phyloP scores from a whole-genome alignment of 164 flowering plant species.

The Stephania yunnanensis region DNA sequence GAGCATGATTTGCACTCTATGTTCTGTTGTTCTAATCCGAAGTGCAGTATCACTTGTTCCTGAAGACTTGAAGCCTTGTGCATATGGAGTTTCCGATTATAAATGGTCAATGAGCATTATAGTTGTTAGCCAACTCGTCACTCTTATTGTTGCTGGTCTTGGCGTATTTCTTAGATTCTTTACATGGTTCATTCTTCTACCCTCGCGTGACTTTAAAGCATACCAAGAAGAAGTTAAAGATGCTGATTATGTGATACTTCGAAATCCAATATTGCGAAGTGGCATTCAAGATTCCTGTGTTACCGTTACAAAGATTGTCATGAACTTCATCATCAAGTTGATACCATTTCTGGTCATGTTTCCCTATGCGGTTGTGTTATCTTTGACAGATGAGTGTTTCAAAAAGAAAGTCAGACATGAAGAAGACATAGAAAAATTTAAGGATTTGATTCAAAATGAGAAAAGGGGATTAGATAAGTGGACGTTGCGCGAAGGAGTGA shows the following conservation, averaged over 20 bases:
- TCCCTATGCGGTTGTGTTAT: background rate
- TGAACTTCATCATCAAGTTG: background rate
- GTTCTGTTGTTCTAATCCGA: background rate
- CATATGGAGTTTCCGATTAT: background rate
- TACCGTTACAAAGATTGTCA: background rate
- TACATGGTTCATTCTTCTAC: background rate
- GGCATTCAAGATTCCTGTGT: background rate
- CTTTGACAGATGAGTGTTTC: background rate
- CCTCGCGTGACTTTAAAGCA: too few relatives aligned
- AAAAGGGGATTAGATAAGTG: constrained; percentile 4
- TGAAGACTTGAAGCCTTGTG: background rate
- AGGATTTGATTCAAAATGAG: background rate
- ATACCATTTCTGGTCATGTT: background rate
- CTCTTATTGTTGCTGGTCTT: background rate
- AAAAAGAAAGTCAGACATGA: background rate
- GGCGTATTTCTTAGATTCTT: background rate
- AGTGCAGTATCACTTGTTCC: background rate
- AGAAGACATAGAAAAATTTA: background rate
- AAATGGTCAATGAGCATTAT: background rate
- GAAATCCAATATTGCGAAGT: background rate
- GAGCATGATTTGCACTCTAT: background rate
- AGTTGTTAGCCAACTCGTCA: background rate
- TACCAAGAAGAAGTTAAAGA: background rate
- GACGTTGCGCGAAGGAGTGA: constrained; percentile 1
- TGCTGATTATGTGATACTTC: background rate